phyloP scores from a whole-genome alignment of 352 stramenopile species.

The Pythium utonaiense region DNA sequence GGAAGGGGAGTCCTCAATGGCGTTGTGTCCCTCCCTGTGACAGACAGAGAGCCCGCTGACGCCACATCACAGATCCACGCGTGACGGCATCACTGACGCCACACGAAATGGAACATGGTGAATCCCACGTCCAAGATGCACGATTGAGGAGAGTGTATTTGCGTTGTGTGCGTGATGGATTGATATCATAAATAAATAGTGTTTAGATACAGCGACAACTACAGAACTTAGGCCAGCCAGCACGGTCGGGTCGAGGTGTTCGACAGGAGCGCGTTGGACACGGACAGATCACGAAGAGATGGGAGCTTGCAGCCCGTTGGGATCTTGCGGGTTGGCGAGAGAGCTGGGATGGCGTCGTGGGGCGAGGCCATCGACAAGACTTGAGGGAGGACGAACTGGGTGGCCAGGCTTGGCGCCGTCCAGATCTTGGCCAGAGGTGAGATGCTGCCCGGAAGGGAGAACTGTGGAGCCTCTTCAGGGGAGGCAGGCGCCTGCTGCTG shows the following conservation, averaged over 20 bases:
- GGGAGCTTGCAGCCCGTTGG: constrained; percentile 26
- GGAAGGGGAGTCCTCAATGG: neutral
- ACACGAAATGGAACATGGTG: no score
- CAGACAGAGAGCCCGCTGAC: neutral
- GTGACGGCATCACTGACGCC: neutral
- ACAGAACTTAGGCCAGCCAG: constrained; percentile 19
- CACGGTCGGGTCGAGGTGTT: constrained; percentile 24
- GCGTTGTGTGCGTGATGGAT: neutral
- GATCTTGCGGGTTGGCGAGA: constrained; percentile 26
- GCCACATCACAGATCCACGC: neutral
- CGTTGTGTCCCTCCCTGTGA: neutral
- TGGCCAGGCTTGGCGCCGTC: constrained; percentile 7
- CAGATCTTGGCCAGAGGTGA: constrained; percentile 27
- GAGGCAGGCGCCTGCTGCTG: constrained; percentile 1
- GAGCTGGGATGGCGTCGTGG: constrained; percentile 10
- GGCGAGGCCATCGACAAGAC: constrained; percentile 2
- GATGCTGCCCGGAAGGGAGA: constrained; percentile 14
- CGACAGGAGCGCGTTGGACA: constrained; percentile 17
- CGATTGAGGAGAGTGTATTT: no score
- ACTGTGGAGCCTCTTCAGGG: constrained; percentile 8
- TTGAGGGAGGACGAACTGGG: constrained; percentile 15
- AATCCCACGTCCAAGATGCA: no score
- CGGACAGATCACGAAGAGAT: constrained; percentile 29
- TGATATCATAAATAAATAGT: constrained; percentile 24
- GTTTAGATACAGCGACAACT: constrained; percentile 1